These are phyloP conservation scores for Phaseolus coccineus DNA, from an alignment of 331 rosid species.

Conservation along the genomic window DNA sequence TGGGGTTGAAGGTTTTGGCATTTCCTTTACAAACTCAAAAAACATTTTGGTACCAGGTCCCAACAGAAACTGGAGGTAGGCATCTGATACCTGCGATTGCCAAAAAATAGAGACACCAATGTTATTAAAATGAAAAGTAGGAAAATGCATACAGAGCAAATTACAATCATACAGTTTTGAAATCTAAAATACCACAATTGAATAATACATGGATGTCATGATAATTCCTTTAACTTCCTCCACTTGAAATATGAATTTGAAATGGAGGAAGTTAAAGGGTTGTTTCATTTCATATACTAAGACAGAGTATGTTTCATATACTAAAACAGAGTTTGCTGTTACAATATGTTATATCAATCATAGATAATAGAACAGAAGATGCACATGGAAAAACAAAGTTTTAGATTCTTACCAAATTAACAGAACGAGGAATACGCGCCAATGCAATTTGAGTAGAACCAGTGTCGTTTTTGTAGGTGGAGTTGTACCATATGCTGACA, in stretches of 20 bases:
- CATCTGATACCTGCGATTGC: constrained; percentile 73
- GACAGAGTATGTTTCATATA: background rate
- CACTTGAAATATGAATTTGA: background rate
- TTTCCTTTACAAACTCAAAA: constrained; percentile 88
- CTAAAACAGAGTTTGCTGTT: background rate
- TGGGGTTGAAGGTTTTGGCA: constrained; percentile 76
- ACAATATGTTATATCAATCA: constrained; percentile 31
- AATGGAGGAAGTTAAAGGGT: background rate
- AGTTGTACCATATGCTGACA: constrained; percentile 88
- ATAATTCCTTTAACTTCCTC: background rate
- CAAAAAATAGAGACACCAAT: constrained; percentile 2
- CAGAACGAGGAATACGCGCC: constrained; percentile 78
- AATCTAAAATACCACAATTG: background rate
- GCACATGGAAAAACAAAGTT: constrained; percentile 16
- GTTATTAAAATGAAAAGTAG: constrained; percentile 22
- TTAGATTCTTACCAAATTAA: constrained; percentile 69
- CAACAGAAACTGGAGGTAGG: constrained; percentile 74
- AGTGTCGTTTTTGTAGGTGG: constrained; percentile 70
- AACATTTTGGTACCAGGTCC: constrained; percentile 71
- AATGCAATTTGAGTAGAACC: constrained; percentile 53
- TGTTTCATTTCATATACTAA: background rate
- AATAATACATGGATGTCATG: background rate
- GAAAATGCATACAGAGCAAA: constrained; percentile 10
- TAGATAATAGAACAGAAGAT: constrained; percentile 31
- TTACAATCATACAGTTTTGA: background rate